Conservation (phyloP, 306 rosid species). For the Inga leiocalycina region DNA sequence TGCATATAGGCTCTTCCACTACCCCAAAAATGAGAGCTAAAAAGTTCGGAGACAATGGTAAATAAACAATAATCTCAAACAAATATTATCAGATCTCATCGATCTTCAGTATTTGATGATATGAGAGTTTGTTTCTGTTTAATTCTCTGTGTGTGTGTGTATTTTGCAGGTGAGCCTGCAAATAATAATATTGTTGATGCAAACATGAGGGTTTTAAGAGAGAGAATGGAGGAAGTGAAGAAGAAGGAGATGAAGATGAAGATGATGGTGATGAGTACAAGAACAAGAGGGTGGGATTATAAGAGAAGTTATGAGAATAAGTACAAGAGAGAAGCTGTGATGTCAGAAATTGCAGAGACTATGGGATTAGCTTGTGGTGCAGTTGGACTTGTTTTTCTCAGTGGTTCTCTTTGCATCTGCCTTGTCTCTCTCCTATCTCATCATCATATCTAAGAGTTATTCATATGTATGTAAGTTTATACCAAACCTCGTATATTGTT, state of each 20-base stretch:
- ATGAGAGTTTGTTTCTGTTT: not conserved
- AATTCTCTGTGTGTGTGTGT: not conserved
- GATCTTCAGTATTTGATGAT: not conserved
- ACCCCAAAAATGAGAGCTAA: constrained; percentile 45
- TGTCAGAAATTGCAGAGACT: constrained; percentile 37
- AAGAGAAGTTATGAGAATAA: constrained; percentile 29
- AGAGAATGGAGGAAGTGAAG: constrained; percentile 45
- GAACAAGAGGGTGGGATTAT: constrained; percentile 45
- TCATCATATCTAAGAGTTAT: not conserved
- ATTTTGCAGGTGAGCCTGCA: constrained; percentile 40
- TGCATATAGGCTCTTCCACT: constrained; percentile 31
- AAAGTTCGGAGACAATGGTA: constrained; percentile 42
- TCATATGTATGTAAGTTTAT: not conserved
- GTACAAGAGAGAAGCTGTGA: constrained; percentile 29
- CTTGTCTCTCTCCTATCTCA: constrained; percentile 41
- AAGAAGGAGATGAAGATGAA: constrained; percentile 35
- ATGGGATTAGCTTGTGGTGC: constrained; percentile 46
- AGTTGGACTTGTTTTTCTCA: constrained; percentile 53
- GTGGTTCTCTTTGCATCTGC: constrained; percentile 49
- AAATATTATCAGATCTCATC: not conserved
- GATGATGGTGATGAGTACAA: not conserved
- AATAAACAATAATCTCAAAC: not conserved
- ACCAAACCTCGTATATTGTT: not conserved
- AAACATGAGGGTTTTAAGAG: constrained; percentile 48
- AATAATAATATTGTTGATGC: constrained; percentile 50